Evolutionary conservation across 2,329 filamentous ascomycete genomes (phyloP).

Genomic region (Cercospora brassicicola): DNA sequence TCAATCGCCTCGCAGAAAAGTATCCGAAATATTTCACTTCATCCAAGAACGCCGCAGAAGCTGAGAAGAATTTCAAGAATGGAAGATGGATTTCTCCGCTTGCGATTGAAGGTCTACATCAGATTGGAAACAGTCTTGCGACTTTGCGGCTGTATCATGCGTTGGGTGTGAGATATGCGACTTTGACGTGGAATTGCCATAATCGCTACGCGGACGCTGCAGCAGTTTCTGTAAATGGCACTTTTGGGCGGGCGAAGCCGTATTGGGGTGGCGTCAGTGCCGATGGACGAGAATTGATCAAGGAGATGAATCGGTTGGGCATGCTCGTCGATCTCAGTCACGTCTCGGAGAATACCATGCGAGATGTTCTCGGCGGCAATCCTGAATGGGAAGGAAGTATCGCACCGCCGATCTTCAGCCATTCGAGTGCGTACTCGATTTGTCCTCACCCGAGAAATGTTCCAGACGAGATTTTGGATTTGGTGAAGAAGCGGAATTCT

Average conservation of each 20-base stretch:
- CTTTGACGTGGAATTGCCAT: conserved; percentile 90
- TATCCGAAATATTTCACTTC: conserved; percentile 72
- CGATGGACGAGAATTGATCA: conserved; percentile 66
- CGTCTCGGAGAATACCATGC: conserved; percentile 76
- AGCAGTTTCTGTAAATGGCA: conserved; percentile 55
- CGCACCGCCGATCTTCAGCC: conserved; percentile 85
- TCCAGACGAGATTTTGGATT: conserved; percentile 74
- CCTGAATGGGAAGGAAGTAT: conserved; percentile 67
- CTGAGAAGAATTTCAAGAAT: conserved; percentile 54
- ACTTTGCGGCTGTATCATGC: conserved; percentile 73
- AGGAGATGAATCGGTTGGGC: conserved; percentile 91
- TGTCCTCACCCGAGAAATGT: conserved; percentile 91
- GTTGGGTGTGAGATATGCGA: conserved; percentile 82
- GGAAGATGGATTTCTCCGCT: conserved; percentile 70
- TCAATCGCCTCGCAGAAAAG: conserved; percentile 60
- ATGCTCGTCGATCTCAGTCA: conserved; percentile 93
- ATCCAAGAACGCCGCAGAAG: conserved; percentile 59
- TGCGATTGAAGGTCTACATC: conserved; percentile 84
- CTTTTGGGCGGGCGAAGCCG: conserved; percentile 50
- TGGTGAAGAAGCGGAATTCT: conserved; percentile 71
- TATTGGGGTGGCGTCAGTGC: conserved; percentile 71
- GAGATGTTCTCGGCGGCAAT: conserved; percentile 67
- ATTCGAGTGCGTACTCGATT: conserved; percentile 76
- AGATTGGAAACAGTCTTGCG: conserved; percentile 81
- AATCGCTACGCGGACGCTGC: conserved; percentile 88